Evolutionary conservation across 495 filamentous ascomycete genomes (phyloP).

Genomic region (Penicillium chermesinum): DNA sequence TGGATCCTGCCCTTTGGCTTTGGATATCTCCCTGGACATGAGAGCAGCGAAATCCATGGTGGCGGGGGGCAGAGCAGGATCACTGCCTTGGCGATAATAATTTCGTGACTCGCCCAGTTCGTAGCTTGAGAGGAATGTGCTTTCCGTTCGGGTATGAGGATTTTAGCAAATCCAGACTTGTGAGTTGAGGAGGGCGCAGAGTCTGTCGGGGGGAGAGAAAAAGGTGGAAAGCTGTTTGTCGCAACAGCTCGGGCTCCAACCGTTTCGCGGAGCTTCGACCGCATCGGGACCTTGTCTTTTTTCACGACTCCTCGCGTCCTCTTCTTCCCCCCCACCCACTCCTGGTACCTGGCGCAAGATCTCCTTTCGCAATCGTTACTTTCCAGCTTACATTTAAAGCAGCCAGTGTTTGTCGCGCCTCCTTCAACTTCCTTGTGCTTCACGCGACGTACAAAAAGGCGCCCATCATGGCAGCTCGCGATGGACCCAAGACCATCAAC

Average conservation of each 20-base stretch:
- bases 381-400: no score
- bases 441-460: slow-evolving; percentile 7
- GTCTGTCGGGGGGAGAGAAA: neutral
- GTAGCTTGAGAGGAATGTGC: neutral
- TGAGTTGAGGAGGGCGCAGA: neutral
- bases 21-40: slow-evolving; percentile 85
- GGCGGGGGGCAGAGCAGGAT: slow-evolving; percentile 4
- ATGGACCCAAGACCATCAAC: slow-evolving; percentile 41
- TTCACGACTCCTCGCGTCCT: neutral
- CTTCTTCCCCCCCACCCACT: neutral
- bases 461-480: slow-evolving; percentile 24
- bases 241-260: no score
- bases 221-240: neutral
- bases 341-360: no score
- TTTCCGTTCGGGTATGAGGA: no score
- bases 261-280: neutral
- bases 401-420: no score
- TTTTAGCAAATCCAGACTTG: neutral
- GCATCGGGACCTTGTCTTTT: neutral
- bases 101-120: neutral
- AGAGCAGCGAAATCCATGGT: slow-evolving; percentile 92
- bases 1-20: slow-evolving; percentile 52
- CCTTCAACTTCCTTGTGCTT: neutral
- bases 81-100: neutral
- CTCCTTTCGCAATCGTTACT: neutral